Conservation (phyloP, 306 rosid species). For the Begonia masoniana region DNA sequence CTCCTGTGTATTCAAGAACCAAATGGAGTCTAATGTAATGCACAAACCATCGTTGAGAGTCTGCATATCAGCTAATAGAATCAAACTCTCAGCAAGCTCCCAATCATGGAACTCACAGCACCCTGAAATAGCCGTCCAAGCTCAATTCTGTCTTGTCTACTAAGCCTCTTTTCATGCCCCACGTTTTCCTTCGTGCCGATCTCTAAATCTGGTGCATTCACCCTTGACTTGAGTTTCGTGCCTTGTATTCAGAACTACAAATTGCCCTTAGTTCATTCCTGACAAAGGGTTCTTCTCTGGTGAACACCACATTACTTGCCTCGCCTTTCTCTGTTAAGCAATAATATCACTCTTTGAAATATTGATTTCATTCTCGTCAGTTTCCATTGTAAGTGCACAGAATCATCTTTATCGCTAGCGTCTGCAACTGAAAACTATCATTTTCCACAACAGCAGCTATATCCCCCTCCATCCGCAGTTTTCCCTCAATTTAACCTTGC, state of each 20-base stretch:
- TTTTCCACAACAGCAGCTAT: constrained; percentile 16
- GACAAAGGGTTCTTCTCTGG: constrained; percentile 39
- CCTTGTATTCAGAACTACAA: constrained; percentile 26
- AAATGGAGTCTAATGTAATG: constrained; percentile 65
- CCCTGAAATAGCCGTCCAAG: constrained; percentile 69
- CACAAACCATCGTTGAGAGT: constrained; percentile 79
- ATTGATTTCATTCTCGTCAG: constrained; percentile 20
- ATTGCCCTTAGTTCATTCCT: constrained; percentile 30
- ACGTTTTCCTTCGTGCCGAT: constrained; percentile 29
- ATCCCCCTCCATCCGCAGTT: constrained; percentile 14
- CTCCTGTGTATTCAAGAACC: constrained; percentile 65
- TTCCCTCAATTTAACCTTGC: too few species aligned
- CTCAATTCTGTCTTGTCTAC: constrained; percentile 62
- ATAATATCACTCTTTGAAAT: constrained; percentile 22
- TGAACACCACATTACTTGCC: constrained; percentile 42
- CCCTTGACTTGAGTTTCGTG: constrained; percentile 39
- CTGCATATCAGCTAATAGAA: constrained; percentile 55
- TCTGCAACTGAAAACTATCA: constrained; percentile 6
- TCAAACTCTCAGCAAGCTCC: constrained; percentile 73
- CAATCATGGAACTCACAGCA: constrained; percentile 70
- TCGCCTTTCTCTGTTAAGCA: constrained; percentile 40
- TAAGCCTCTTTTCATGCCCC: constrained; percentile 47
- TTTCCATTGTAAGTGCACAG: constrained; percentile 22
- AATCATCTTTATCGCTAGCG: constrained; percentile 15
- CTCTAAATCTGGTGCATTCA: constrained; percentile 19